phyloP scores from a whole-genome alignment of 306 rosid genomes.

The Sicyos edulis region DNA sequence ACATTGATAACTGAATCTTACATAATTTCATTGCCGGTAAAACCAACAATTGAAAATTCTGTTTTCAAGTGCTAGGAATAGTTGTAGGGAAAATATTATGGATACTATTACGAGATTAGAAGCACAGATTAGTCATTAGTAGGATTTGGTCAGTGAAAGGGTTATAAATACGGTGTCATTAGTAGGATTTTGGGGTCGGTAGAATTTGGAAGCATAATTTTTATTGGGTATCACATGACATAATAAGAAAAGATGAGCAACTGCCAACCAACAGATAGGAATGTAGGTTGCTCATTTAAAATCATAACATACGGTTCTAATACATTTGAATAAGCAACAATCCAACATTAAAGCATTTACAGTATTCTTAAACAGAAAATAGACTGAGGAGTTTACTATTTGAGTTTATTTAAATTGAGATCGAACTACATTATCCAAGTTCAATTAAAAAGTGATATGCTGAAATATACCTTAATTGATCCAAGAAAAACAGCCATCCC shows the following conservation, averaged over 20 bases:
- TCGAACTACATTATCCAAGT: neutral
- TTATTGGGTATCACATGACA: neutral
- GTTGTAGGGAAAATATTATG: neutral
- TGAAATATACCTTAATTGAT: slow-evolving; percentile 71
- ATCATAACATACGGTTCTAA: neutral
- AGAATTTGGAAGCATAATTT: neutral
- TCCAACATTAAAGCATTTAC: neutral
- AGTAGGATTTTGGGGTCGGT: neutral
- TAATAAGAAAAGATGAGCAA: neutral
- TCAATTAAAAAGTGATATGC: slow-evolving; percentile 7
- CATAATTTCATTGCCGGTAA: neutral
- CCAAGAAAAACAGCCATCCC: slow-evolving; percentile 99
- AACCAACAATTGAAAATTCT: neutral
- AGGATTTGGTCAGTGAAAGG: neutral
- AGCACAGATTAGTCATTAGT: neutral
- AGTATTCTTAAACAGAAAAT: neutral
- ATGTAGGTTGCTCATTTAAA: slow-evolving; percentile 1
- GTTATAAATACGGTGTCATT: neutral
- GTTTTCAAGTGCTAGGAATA: neutral
- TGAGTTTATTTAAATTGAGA: neutral
- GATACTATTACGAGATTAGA: neutral
- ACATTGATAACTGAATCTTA: neutral
- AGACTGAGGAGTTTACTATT: neutral
- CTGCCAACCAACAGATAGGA: neutral
- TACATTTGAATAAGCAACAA: slow-evolving; percentile 1